Percentiles rank a stretch among this genome's conserved stretches.
These are phyloP conservation scores for Copromyces sp. DNA, from an alignment of 495 filamentous ascomycete genomes.

Conservation along the genomic window DNA sequence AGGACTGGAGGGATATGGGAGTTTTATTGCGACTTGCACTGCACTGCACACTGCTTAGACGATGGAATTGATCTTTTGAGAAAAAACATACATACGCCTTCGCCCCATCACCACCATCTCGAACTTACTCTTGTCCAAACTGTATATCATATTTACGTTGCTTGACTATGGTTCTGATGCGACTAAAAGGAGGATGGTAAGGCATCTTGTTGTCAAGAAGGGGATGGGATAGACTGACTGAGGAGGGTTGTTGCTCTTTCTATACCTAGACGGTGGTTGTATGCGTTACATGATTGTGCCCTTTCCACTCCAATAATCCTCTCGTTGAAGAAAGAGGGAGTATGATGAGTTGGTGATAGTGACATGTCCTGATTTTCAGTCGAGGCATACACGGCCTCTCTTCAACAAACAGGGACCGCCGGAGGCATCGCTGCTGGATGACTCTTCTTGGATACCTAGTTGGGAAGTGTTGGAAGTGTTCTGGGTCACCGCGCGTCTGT, in stretches of 20 bases:
- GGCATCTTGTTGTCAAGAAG: too few species aligned
- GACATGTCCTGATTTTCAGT: too few species aligned
- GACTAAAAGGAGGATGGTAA: neutral
- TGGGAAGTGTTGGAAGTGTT: too few species aligned
- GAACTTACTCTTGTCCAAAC: neutral
- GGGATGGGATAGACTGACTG: neutral
- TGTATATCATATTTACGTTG: neutral
- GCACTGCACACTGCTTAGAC: neutral
- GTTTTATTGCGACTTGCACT: neutral
- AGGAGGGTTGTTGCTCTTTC: neutral
- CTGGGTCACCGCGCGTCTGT: too few species aligned
- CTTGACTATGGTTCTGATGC: neutral
- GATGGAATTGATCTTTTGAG: neutral
- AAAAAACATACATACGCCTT: neutral
- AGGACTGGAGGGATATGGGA: too few species aligned
- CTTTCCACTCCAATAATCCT: too few species aligned
- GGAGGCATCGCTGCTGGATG: too few species aligned
- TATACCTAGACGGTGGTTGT: neutral
- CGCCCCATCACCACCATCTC: neutral
- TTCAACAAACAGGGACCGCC: too few species aligned
- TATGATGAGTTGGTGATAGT: too few species aligned
- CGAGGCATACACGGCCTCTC: neutral
- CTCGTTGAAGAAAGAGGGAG: too few species aligned
- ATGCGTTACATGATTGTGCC: too few species aligned
- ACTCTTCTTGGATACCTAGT: too few species aligned